These are phyloP conservation scores for Septoria linicola DNA, from an alignment of 2,329 filamentous ascomycete species.

Conservation along the genomic window DNA sequence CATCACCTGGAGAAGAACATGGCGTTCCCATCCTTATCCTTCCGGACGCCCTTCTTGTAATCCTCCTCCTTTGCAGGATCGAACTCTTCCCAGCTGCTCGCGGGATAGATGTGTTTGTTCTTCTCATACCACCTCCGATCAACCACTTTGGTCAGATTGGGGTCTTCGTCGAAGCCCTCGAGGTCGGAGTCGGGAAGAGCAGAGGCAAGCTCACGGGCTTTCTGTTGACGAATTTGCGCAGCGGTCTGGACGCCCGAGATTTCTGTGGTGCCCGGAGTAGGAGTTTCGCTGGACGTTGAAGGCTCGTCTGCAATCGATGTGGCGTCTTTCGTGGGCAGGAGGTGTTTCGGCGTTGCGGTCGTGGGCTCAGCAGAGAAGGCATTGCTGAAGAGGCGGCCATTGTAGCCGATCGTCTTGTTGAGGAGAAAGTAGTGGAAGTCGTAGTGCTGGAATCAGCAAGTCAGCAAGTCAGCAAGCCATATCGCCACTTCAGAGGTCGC, in stretches of 20 bases:
- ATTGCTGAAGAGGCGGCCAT: conserved; percentile 65
- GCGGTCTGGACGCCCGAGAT: conserved; percentile 27
- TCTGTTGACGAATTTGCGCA: conserved; percentile 27
- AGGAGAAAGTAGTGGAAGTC: conserved; percentile 97
- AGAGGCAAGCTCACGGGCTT: conserved; percentile 18
- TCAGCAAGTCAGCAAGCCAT: conserved; percentile 13
- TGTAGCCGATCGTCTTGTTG: conserved; percentile 76
- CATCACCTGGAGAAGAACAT: conserved; percentile 62
- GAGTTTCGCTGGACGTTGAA: conserved; percentile 1
- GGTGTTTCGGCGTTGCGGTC: conserved; percentile 40
- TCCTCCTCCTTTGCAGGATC: conserved; percentile 85
- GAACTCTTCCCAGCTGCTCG: conserved; percentile 93
- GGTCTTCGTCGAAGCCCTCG: conserved; percentile 77
- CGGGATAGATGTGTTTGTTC: conserved; percentile 98
- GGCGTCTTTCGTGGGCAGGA: conserved; percentile 27
- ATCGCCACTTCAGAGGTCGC: background rate
- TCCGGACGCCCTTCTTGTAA: conserved; percentile 72
- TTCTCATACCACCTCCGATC: conserved; percentile 95
- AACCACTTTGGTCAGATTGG: conserved; percentile 84
- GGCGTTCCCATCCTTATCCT: conserved; percentile 84
- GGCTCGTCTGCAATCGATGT: background rate
- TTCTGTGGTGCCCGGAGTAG: conserved; percentile 6
- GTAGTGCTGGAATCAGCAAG: conserved; percentile 66
- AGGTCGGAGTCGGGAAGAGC: conserved; percentile 53
- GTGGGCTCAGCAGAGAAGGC: conserved; percentile 63